Base-by-base conservation (phyloP, 2,329 filamentous ascomycete species). In the Ceratocystis papillata region DNA sequence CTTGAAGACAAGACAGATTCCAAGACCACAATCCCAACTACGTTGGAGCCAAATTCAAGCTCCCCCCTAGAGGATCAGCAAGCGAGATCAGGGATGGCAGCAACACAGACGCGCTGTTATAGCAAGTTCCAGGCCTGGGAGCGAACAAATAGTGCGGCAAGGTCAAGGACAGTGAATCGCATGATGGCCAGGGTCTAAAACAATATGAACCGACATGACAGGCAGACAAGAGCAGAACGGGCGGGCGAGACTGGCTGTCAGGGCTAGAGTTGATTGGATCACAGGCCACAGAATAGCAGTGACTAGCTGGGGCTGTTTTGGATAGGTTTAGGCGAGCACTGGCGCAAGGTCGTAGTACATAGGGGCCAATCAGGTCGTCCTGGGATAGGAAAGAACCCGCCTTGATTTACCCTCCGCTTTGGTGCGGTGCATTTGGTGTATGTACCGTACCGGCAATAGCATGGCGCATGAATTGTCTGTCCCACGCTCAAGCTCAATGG, bases 21-120 rank as follows among this genome's bases (percentile, higher is more conserved):
- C 33, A 37, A 33, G 30, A 37, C 10, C 10, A 3, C 33, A 37
- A 37, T 37, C 33, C 33, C 28, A n/a, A 37, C 28, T 25, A n/a
- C 28, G 15, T n/a, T 59, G 6, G 28, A 33, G 17, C 53, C 37
- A 33, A 30, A 15, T 33, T 12, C 46, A 37, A 53, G 48, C 33
- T 33, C 6, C 53, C 53, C 53, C 28, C 53, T 59, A 59, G 28
- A 17, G 53, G 53, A 59, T 59, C 53, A n/a, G 25, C 25, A 33
- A 59, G 53, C 53, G 53, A 59, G 25, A 59, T 59, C 53, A 59
- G 53, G 53, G 53, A 15, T 59, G 53, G 28, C 53, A 59, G 53
- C 17, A 33, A 33, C 53, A 59, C 53, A 59, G 53, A 33, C 53
- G 53, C 53, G 53, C 53, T 59, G 22, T 59, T 59, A 25, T 59